Conservation (phyloP, 2,329 filamentous ascomycete genomes). For the Graphium sp. region DNA sequence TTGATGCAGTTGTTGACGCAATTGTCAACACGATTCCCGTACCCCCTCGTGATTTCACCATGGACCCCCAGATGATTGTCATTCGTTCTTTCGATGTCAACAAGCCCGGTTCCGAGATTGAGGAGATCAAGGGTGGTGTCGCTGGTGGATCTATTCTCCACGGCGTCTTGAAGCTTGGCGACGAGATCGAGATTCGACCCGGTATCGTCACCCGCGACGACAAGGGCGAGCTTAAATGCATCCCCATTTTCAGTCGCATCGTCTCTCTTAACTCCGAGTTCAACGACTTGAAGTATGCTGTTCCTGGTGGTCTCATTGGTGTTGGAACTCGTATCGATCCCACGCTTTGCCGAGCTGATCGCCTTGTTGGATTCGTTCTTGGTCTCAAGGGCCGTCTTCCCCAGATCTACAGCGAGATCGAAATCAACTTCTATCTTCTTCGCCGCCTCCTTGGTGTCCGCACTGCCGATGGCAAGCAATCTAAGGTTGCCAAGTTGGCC, state of each 20-base stretch:
- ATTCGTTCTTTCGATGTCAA: constrained; percentile 99
- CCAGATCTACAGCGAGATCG: constrained; percentile 94
- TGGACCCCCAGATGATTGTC: constrained; percentile 94
- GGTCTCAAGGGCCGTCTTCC: constrained; percentile 87
- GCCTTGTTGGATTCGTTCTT: constrained; percentile 93
- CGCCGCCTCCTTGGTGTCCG: constrained; percentile 89
- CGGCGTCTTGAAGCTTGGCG: constrained; percentile 89
- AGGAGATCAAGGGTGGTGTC: constrained; percentile 96
- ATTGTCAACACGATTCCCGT: constrained; percentile 92
- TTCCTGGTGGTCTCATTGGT: constrained; percentile 94
- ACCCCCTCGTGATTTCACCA: constrained; percentile 75
- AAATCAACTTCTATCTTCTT: constrained; percentile 98
- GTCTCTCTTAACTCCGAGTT: constrained; percentile 93
- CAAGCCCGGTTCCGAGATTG: constrained; percentile 97
- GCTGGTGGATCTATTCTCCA: constrained; percentile 93
- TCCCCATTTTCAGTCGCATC: constrained; percentile 89
- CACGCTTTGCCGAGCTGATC: constrained; percentile 95
- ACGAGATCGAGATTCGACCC: constrained; percentile 98
- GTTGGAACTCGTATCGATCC: constrained; percentile 96
- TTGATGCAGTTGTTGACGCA: constrained; percentile 92
- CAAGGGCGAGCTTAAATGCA: constrained; percentile 86
- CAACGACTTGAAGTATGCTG: constrained; percentile 96
- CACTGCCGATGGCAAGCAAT: constrained; percentile 96
- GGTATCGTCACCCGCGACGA: constrained; percentile 95
- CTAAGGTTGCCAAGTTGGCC: constrained; percentile 93